Conservation (phyloP, 257 asterid genomes). For the Vinca minor region DNA sequence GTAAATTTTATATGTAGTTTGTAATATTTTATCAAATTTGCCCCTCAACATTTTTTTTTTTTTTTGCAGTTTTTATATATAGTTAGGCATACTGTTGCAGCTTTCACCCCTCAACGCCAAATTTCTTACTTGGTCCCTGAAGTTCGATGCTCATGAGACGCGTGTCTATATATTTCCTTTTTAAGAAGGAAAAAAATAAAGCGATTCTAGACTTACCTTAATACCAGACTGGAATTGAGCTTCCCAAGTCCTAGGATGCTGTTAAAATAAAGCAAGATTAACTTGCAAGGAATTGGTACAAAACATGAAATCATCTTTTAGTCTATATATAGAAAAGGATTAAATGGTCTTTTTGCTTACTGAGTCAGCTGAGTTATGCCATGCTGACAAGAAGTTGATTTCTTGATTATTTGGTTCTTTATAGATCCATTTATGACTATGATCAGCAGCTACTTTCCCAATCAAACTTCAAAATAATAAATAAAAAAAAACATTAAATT, state of each 20-base stretch:
- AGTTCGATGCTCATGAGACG: too few relatives aligned
- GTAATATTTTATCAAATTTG: too few relatives aligned
- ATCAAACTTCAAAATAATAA: constrained; percentile 76
- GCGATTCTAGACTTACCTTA: constrained; percentile 77
- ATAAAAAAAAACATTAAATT: not conserved
- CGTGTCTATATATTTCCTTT: too few relatives aligned
- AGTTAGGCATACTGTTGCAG: too few relatives aligned
- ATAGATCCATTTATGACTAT: constrained; percentile 94
- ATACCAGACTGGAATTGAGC: constrained; percentile 97
- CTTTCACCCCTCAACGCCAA: too few relatives aligned
- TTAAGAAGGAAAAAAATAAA: too few relatives aligned
- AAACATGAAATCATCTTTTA: not conserved
- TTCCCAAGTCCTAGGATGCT: constrained; percentile 99
- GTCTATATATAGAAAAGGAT: too few relatives aligned
- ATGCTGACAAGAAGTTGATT: constrained; percentile 91
- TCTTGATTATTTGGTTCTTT: constrained; percentile 93
- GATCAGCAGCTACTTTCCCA: constrained; percentile 99
- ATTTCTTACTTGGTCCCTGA: too few relatives aligned
- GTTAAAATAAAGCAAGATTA: constrained; percentile 15
- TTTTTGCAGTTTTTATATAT: too few relatives aligned
- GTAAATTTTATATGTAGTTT: too few relatives aligned
- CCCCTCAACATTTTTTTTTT: too few relatives aligned
- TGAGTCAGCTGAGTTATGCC: constrained; percentile 97
- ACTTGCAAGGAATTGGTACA: constrained; percentile 5
- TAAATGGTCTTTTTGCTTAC: constrained; percentile 30